phyloP scores from a whole-genome alignment of 2,329 filamentous ascomycete genomes.

The Nectriaceae sp. region DNA sequence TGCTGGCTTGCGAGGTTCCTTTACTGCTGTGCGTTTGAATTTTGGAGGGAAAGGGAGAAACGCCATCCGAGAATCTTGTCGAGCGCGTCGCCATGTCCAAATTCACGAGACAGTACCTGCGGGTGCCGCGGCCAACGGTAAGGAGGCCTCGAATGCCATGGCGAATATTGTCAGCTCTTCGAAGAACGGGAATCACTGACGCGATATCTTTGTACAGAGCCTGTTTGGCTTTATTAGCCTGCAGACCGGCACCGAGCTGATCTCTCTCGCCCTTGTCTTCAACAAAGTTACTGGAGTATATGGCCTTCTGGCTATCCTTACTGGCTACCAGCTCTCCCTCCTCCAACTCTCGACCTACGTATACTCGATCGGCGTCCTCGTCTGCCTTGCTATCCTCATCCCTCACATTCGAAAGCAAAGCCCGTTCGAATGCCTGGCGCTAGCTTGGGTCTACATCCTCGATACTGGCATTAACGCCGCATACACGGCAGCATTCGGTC shows the following conservation, averaged over 20 bases:
- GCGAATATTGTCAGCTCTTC: conserved; percentile 6
- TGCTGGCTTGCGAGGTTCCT: background rate
- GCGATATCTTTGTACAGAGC: conserved; percentile 55
- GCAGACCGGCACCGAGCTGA: conserved; percentile 82
- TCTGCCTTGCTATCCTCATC: conserved; percentile 68
- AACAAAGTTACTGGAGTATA: conserved; percentile 94
- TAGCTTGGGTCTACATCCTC: conserved; percentile 83
- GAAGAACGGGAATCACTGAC: background rate
- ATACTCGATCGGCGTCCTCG: conserved; percentile 75
- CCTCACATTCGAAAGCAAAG: conserved; percentile 79
- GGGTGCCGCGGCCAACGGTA: conserved; percentile 44
- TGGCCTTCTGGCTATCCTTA: conserved; percentile 84
- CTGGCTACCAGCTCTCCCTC: conserved; percentile 79
- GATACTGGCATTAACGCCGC: conserved; percentile 80
- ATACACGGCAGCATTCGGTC: conserved; percentile 80
- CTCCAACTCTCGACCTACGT: conserved; percentile 91
- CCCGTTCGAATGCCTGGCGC: conserved; percentile 75
- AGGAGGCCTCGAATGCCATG: conserved; percentile 20
- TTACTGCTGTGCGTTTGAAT: too few species aligned
- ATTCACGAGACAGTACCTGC: conserved; percentile 39
- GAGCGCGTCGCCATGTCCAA: conserved; percentile 33
- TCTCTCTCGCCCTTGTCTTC: conserved; percentile 79
- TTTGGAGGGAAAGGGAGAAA: too few species aligned
- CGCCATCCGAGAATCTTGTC: background rate
- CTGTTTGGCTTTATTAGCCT: conserved; percentile 87